Evolutionary conservation across 495 filamentous ascomycete genomes (phyloP), one percentile per base, ranked within the genome.

Genomic region (Emericellopsis terricola): DNA sequence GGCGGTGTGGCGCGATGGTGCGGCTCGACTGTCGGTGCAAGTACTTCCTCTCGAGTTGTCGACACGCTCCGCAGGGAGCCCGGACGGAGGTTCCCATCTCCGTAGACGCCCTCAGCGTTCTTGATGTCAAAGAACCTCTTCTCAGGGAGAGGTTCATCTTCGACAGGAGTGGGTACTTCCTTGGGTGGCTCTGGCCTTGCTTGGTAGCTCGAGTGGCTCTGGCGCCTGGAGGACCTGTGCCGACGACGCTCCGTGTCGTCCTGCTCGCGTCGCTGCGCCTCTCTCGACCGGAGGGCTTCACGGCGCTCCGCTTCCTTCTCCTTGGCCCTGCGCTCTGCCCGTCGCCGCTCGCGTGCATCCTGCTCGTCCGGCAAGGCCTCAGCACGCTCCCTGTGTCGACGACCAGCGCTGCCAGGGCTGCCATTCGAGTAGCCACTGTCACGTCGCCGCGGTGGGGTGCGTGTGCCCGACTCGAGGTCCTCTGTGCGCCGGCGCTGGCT

Each of bases 301-400:
- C n/a, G n/a, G n/a, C n/a, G n/a, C n/a, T 33, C 31, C 19, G 24
- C 20, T 5, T 20, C 31, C 8, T 20, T 20, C 31, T 33, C 31
- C 15, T 33, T 33, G 8, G 19, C 31, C 31, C 24, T 33, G 17
- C 31, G 31, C 31, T 33, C 31, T 13, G 31, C 47, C 40, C 41
- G 51, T 8, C 46, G 50, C 26, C 29, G 43, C 4, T 53, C 50
- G 19, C 47, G 50, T 11, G 46, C 45, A 31, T 42, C 44, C 35
- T 51, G 48, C 34, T 51, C 48, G 29, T 53, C 50, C 2, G 48
- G 48, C 13, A 41, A n/a, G n/a, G n/a, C n/a, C n/a, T n/a, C n/a
- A n/a, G n/a, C n/a, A n/a, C n/a, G n/a, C n/a, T n/a, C 47, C 19
- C 46, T 48, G 19, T 35, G 34, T 30, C 33, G 39, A 2, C 38